Base-by-base conservation (phyloP, 106 monocot genomes). In the Dioscorea alata region DNA sequence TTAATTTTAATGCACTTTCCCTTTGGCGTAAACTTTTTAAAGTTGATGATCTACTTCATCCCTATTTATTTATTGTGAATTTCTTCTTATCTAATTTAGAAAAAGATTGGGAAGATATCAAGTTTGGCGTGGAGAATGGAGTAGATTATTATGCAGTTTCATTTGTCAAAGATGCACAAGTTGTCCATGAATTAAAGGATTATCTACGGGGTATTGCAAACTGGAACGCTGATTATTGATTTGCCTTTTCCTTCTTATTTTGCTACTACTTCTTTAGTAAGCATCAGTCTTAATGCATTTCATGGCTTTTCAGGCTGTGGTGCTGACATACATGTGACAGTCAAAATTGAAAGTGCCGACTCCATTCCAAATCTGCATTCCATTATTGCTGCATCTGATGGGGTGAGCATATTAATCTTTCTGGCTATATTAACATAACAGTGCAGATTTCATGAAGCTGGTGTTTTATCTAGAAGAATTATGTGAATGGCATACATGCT, bases 71-170 rank as follows among this genome's bases (percentile, higher is more conserved):
- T n/a, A 53, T 60, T 18, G 56, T 12, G 56, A 23, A 65, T 59
- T 35, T 81, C 48, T 32, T 58, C 66, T 52, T 68, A 59, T 65
- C 21, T 63, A 28, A 34, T 75, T 51, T 82, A 97, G 97, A 97
- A n/a, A 97, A 97, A 67, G 97, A 97, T 73, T 97, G 97, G 97
- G 97, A 97, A 60, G 97, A 97, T 76, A 97, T 97, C 72, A 97
- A 97, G 73, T 97, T 97, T 76, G 97, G 97, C 32, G 97, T 97
- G 57, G 97, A 97, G 48, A 97, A 97, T 50, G 81, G 90, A 75
- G 89, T 97, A 42, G 97, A 97, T 61, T 97, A 78, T 63, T 97
- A 97, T 81, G 97, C 97, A 24, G 97, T 97, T 62, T 97, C 97
- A 42, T 97, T 97, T 78, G 97, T 97, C 61, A 97, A 97, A 81